A percentile compares a stretch with the other conserved stretches of the same genome.
phyloP scores from a whole-genome alignment of 1,139 yeast genomes.

The Saccharomyces hybrid region DNA sequence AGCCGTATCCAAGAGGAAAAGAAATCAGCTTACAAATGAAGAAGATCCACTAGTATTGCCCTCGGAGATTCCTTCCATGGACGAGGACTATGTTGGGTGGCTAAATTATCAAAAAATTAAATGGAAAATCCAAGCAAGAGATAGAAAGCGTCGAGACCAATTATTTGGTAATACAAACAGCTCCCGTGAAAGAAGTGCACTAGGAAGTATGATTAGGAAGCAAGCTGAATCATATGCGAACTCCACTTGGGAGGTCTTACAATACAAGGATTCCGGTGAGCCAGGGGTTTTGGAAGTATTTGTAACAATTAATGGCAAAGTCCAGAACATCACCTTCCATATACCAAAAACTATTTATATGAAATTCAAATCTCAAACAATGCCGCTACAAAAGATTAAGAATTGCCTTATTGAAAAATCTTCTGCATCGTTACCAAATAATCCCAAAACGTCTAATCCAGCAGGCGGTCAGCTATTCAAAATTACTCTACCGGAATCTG shows the following conservation, averaged over 20 bases:
- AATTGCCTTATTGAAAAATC: slow-evolving; percentile 56
- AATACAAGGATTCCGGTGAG: slow-evolving; percentile 48
- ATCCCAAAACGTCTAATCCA: slow-evolving; percentile 33
- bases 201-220: slow-evolving; percentile 61
- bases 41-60: slow-evolving; percentile 44
- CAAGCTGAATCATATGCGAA: slow-evolving; percentile 77
- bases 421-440: slow-evolving; percentile 60
- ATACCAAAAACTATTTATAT: slow-evolving; percentile 70
- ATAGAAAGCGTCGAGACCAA: slow-evolving; percentile 62
- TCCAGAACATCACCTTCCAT: slow-evolving; percentile 65
- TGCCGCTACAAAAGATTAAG: slow-evolving; percentile 41
- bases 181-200: slow-evolving; percentile 40
- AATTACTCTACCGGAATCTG: slow-evolving; percentile 59
- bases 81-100: slow-evolving; percentile 69
- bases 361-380: slow-evolving; percentile 46
- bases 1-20: slow-evolving; percentile 29
- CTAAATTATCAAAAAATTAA: slow-evolving; percentile 71
- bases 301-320: slow-evolving; percentile 59
- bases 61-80: slow-evolving; percentile 60
- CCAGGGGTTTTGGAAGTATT: slow-evolving; percentile 75
- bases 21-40: slow-evolving; percentile 33
- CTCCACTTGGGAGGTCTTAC: slow-evolving; percentile 77
- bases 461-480: slow-evolving; percentile 50
- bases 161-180: slow-evolving; percentile 64
- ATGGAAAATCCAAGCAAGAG: slow-evolving; percentile 72